Evolutionary conservation across 108 stramenopile species (phyloP).

Genomic region (Nitzschia sp.): DNA sequence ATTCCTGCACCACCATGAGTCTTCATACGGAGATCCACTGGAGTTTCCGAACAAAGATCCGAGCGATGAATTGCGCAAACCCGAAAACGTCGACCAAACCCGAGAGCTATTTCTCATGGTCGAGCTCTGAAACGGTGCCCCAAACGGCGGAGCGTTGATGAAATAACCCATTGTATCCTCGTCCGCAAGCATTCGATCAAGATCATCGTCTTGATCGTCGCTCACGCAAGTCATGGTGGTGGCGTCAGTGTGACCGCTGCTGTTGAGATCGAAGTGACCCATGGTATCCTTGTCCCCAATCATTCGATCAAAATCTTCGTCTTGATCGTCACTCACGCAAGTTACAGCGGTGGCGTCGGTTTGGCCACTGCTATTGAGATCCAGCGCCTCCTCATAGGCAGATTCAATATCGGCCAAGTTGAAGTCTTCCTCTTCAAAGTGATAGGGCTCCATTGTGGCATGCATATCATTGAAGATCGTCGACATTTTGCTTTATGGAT

Average conservation of each 20-base stretch:
- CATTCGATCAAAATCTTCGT: neutral
- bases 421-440: neutral
- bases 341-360: neutral
- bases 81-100: neutral
- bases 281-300: neutral
- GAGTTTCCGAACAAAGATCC: neutral
- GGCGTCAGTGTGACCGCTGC: neutral
- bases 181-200: neutral
- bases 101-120: neutral
- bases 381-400: constrained; percentile 4
- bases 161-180: too few relatives aligned
- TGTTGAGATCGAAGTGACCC: neutral
- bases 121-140: neutral
- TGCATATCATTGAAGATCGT: too few relatives aligned
- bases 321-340: neutral
- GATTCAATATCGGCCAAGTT: constrained; percentile 3
- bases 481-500: neutral
- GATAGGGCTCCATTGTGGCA: neutral
- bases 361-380: neutral
- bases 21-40: neutral
- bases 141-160: neutral
- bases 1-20: too few relatives aligned
- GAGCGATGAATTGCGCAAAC: neutral
- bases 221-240: neutral
- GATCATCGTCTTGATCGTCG: neutral